Evolutionary conservation across 108 stramenopile species (phyloP).

Genomic region (Pseudonitzschia pungens): DNA sequence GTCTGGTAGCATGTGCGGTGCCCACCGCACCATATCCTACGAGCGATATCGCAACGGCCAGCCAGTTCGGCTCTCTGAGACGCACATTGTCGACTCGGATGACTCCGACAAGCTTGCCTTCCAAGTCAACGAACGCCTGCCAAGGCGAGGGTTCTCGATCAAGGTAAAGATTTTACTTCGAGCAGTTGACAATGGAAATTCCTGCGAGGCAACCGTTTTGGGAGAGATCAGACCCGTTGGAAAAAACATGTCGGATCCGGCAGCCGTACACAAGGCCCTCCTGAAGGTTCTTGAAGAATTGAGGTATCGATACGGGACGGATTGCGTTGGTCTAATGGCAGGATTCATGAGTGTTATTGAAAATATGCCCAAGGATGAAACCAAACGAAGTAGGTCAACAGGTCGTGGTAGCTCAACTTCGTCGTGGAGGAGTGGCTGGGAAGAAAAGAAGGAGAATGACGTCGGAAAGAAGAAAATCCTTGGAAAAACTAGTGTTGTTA

Average conservation of each 20-base stretch:
- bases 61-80: constrained; percentile 64
- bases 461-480: constrained; percentile 12
- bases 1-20: constrained; percentile 72
- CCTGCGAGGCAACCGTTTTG: constrained; percentile 61
- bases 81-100: constrained; percentile 69
- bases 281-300: constrained; percentile 77
- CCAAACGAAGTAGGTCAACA: neutral
- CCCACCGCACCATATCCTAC: constrained; percentile 68
- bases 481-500: constrained; percentile 31
- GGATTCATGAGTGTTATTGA: constrained; percentile 41
- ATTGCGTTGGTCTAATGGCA: constrained; percentile 55
- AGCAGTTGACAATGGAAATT: constrained; percentile 41
- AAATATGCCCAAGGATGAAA: constrained; percentile 30
- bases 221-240: constrained; percentile 77
- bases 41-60: constrained; percentile 59
- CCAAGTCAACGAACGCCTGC: constrained; percentile 60
- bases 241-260: constrained; percentile 80
- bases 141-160: constrained; percentile 78
- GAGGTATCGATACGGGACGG: constrained; percentile 64
- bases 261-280: constrained; percentile 82
- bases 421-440: constrained; percentile 25
- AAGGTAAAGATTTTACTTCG: constrained; percentile 62
- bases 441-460: constrained; percentile 14
- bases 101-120: constrained; percentile 60
- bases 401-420: constrained; percentile 23